A percentile compares a stretch with the other conserved stretches of the same genome.
Conservation (phyloP, 1,139 yeast genomes). For the Yamadazyma atlantica region DNA sequence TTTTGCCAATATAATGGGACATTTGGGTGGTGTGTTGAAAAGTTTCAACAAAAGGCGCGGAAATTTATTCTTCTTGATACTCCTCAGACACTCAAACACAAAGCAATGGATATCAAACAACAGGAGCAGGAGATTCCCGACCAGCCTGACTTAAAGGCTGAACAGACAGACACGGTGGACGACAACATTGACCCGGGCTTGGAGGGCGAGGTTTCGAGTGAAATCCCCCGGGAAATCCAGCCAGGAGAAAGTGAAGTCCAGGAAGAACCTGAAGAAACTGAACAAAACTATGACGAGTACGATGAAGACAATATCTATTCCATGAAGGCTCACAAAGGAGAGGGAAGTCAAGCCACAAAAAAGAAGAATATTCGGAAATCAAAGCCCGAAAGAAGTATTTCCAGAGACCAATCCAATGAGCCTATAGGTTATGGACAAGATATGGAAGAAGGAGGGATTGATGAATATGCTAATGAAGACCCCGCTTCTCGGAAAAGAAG, state of each 20-base stretch:
- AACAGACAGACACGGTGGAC: too few relatives aligned
- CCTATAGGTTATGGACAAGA: slow-evolving; percentile 7
- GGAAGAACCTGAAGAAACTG: slow-evolving; percentile 12
- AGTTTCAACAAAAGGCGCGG: too few relatives aligned
- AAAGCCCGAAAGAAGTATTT: slow-evolving; percentile 6
- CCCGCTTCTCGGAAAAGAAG: slow-evolving; percentile 62
- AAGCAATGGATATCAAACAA: neutral
- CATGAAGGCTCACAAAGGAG: slow-evolving; percentile 30
- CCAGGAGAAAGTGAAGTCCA: slow-evolving; percentile 11
- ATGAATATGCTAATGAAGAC: slow-evolving; percentile 34
- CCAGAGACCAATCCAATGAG: slow-evolving; percentile 10
- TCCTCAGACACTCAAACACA: too few relatives aligned
- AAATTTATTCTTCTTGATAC: too few relatives aligned
- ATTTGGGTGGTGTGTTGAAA: slow-evolving; percentile 26
- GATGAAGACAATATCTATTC: slow-evolving; percentile 33
- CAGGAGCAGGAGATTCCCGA: too few relatives aligned
- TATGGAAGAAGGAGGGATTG: slow-evolving; percentile 13
- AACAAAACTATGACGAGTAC: slow-evolving; percentile 17
- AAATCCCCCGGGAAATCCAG: too few relatives aligned
- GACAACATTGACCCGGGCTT: too few relatives aligned
- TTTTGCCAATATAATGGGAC: slow-evolving; percentile 91
- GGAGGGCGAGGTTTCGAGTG: too few relatives aligned
- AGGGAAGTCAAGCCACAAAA: slow-evolving; percentile 26
- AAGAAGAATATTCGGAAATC: slow-evolving; percentile 40
- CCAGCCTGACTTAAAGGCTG: too few relatives aligned